Conservation (phyloP, 2,329 filamentous ascomycete genomes). For the Blastomyces percursus region DNA sequence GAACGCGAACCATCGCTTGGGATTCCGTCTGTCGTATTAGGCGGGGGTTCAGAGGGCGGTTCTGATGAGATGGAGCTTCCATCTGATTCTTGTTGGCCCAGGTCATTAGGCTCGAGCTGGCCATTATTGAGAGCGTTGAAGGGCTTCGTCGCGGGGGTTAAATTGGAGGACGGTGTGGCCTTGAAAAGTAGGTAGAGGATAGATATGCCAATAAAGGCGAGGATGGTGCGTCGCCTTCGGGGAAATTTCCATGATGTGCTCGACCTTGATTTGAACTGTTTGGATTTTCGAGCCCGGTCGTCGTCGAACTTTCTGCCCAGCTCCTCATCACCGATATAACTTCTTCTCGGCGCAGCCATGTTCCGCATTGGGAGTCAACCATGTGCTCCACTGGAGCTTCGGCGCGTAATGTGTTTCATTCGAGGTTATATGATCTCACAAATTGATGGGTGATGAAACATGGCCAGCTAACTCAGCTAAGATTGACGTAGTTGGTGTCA, state of each 20-base stretch:
- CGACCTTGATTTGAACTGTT: conserved; percentile 14
- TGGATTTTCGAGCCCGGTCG: conserved; percentile 39
- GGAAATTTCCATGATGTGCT: conserved; percentile 25
- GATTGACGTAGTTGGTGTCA: background rate
- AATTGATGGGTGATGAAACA: too few species aligned
- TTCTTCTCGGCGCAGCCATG: conserved; percentile 33
- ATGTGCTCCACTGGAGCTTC: conserved; percentile 19
- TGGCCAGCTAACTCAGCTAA: background rate
- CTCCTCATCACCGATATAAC: conserved; percentile 48
- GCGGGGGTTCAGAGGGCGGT: conserved; percentile 11
- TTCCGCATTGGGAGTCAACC: conserved; percentile 9
- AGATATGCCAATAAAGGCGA: conserved; percentile 39
- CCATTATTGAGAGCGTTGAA: background rate
- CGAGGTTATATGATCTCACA: background rate
- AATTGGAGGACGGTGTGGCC: background rate
- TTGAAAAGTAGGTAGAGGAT: conserved; percentile 53
- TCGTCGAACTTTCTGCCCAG: conserved; percentile 53
- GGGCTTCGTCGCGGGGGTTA: background rate
- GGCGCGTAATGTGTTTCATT: conserved; percentile 9
- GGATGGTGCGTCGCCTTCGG: conserved; percentile 40
- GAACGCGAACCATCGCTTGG: conserved; percentile 28
- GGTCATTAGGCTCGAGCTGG: background rate
- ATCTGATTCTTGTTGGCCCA: background rate
- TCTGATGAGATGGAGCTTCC: background rate
- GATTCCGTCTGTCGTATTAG: conserved; percentile 13